Conservation (phyloP, 208 protist genomes). For the Crithidia acanthocephali region DNA sequence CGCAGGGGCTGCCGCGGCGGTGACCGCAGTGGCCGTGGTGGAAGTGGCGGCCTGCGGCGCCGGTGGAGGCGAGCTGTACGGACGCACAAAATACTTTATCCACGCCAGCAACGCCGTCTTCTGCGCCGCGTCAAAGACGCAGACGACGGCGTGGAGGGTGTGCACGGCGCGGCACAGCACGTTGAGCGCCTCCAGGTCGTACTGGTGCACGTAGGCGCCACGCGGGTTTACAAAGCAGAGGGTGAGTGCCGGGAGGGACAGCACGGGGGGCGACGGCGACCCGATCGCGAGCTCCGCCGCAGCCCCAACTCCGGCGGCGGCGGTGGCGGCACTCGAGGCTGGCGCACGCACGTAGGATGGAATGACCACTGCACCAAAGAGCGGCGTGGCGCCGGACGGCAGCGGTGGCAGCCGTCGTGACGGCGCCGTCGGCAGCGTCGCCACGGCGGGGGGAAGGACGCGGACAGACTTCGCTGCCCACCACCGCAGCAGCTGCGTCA, state of each 20-base stretch:
- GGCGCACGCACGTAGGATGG: constrained; percentile 4
- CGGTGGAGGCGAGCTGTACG: not conserved
- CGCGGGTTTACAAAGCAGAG: constrained; percentile 30
- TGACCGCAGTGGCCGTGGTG: not conserved
- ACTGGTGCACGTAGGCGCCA: constrained; percentile 23
- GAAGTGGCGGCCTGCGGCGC: not conserved
- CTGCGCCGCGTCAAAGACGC: constrained; percentile 31
- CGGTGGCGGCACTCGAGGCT: not conserved
- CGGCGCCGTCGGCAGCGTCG: not conserved
- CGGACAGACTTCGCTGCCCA: constrained; percentile 15
- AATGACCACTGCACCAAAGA: constrained; percentile 31
- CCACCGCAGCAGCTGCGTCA: constrained; percentile 14
- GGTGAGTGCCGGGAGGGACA: constrained; percentile 22
- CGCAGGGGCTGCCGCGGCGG: not conserved
- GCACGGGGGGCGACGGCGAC: not conserved
- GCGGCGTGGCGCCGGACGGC: constrained; percentile 10
- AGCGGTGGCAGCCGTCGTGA: constrained; percentile 10
- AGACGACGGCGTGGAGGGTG: constrained; percentile 19
- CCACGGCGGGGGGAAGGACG: not conserved
- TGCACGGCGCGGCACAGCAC: constrained; percentile 33
- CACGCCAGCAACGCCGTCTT: constrained; percentile 19
- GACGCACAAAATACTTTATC: constrained; percentile 2
- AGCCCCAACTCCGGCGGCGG: not conserved
- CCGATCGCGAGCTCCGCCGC: too few relatives aligned
- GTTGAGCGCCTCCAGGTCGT: constrained; percentile 40